These are phyloP conservation scores for Geum urbanum DNA, from an alignment of 306 rosid species.

Conservation along the genomic window DNA sequence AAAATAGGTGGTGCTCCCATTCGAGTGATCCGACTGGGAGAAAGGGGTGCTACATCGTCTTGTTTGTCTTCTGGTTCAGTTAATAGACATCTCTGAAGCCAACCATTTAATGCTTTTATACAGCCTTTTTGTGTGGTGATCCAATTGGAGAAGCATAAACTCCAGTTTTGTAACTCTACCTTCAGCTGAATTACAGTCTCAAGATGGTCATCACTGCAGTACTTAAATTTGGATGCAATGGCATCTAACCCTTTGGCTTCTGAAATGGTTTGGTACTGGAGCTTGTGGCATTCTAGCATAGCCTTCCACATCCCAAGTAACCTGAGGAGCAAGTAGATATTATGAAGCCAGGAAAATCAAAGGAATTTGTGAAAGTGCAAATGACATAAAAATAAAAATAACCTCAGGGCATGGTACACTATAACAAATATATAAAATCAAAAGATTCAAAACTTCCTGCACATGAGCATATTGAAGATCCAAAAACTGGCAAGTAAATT, in stretches of 20 bases:
- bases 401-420: neutral
- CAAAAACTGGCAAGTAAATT: neutral
- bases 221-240: slow-evolving; percentile 33
- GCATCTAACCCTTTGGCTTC: slow-evolving; percentile 41
- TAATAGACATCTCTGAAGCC: slow-evolving; percentile 63
- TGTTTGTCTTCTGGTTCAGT: slow-evolving; percentile 55
- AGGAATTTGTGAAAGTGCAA: neutral
- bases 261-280: slow-evolving; percentile 41
- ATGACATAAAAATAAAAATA: neutral
- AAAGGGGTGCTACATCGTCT: slow-evolving; percentile 34
- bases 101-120: slow-evolving; percentile 63
- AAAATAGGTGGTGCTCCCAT: slow-evolving; percentile 64
- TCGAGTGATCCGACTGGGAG: slow-evolving; percentile 41
- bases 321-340: slow-evolving; percentile 30
- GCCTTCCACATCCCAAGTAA: slow-evolving; percentile 70
- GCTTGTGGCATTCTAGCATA: slow-evolving; percentile 65
- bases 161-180: slow-evolving; percentile 62
- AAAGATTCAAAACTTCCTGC: neutral
- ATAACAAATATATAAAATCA: neutral
- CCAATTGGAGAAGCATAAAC: slow-evolving; percentile 57
- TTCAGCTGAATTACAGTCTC: slow-evolving; percentile 62
- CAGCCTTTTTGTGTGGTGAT: slow-evolving; percentile 53
- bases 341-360: neutral
- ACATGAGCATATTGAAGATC: neutral
- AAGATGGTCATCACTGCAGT: slow-evolving; percentile 31